Percentiles rank a stretch among this genome's conserved stretches.
Evolutionary conservation across 1,139 yeast species (phyloP).

Genomic region (Barnettozyma hawaiiensis): DNA sequence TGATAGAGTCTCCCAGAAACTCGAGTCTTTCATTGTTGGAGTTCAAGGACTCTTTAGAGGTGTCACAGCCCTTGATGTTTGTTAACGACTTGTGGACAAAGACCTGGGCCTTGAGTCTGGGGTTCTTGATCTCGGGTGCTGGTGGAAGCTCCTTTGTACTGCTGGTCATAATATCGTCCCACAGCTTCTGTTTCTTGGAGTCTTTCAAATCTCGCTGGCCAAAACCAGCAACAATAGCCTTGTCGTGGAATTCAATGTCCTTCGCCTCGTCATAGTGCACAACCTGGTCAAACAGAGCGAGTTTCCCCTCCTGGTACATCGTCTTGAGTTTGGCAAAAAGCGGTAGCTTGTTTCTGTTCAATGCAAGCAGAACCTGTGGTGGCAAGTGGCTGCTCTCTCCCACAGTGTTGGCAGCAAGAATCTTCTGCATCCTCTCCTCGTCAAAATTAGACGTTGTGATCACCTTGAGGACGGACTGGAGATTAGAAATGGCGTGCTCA

Average conservation of each 20-base stretch:
- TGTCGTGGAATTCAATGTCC: constrained; percentile 1
- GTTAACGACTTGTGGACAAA: constrained; percentile 78
- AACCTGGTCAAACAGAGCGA: constrained; percentile 43
- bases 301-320: constrained; percentile 41
- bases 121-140: constrained; percentile 62
- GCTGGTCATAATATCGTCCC: neutral
- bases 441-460: constrained; percentile 54
- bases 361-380: constrained; percentile 36
- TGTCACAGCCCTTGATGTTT: constrained; percentile 51
- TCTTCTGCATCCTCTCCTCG: constrained; percentile 35
- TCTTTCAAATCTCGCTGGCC: constrained; percentile 10
- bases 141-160: constrained; percentile 41
- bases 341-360: constrained; percentile 50
- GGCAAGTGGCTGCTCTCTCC: constrained; percentile 30
- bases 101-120: constrained; percentile 58
- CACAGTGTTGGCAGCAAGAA: constrained; percentile 35
- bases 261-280: constrained; percentile 29
- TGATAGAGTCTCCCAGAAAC: constrained; percentile 86
- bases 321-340: constrained; percentile 58
- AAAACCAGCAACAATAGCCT: neutral
- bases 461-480: constrained; percentile 48
- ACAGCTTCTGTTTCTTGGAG: neutral
- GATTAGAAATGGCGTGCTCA: constrained; percentile 44
- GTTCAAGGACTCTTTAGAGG: constrained; percentile 50
- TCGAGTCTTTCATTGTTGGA: constrained; percentile 88